Conservation (phyloP, 108 stramenopile species). For the Phaeodactylum tricornutum region DNA sequence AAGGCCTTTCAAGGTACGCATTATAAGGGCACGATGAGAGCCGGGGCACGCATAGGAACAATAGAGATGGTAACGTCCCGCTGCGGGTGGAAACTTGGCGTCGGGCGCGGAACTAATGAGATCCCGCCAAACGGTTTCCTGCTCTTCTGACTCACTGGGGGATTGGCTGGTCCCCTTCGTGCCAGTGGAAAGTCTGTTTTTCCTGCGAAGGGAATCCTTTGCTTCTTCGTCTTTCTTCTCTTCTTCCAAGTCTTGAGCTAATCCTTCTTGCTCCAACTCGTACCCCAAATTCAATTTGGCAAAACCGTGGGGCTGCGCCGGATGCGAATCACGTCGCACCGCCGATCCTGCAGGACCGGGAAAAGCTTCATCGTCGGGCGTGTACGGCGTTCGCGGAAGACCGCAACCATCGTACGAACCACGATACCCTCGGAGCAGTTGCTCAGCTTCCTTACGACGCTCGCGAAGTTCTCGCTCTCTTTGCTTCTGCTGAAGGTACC, state of each 20-base stretch:
- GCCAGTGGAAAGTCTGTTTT: not conserved
- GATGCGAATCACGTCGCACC: not conserved
- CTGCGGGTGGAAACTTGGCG: slow-evolving; percentile 58
- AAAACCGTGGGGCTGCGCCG: too few relatives aligned
- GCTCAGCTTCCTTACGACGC: slow-evolving; percentile 37
- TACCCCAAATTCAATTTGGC: too few relatives aligned
- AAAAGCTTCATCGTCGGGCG: not conserved
- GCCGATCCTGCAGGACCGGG: not conserved
- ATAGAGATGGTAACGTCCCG: slow-evolving; percentile 71
- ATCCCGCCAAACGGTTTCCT: slow-evolving; percentile 48
- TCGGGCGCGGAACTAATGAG: slow-evolving; percentile 42
- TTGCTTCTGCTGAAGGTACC: slow-evolving; percentile 35
- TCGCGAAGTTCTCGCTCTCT: slow-evolving; percentile 30
- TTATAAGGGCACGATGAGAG: slow-evolving; percentile 74
- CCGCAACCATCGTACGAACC: not conserved
- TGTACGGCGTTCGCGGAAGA: not conserved
- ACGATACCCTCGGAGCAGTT: slow-evolving; percentile 37
- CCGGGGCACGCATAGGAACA: slow-evolving; percentile 69
- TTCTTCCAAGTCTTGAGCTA: too few relatives aligned
- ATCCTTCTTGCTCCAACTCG: too few relatives aligned
- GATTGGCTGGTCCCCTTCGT: not conserved
- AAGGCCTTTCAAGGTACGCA: slow-evolving; percentile 83
- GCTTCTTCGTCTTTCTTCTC: not conserved
- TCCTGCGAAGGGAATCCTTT: not conserved
- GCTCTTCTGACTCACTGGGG: slow-evolving; percentile 3